Evolutionary conservation across 257 asterid genomes (phyloP).

Genomic region (Phtheirospermum japonicum): DNA sequence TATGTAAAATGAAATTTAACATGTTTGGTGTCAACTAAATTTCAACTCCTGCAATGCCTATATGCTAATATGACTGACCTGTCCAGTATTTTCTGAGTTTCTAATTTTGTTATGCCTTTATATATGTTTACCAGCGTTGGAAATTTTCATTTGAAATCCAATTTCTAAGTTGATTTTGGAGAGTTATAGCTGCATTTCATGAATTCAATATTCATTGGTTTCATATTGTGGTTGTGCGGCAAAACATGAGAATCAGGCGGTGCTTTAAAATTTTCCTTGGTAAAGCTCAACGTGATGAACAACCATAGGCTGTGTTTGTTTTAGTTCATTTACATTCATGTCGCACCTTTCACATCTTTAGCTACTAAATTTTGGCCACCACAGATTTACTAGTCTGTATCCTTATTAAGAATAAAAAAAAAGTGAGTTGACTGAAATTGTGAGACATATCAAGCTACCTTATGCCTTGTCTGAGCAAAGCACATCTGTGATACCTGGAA

Average conservation of each 20-base stretch:
- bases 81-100: constrained; percentile 8
- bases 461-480: constrained; percentile 5
- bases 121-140: background rate
- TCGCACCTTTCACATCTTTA: background rate
- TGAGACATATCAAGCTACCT: background rate
- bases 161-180: background rate
- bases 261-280: constrained; percentile 6
- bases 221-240: background rate
- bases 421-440: background rate
- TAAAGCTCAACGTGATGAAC: constrained; percentile 11
- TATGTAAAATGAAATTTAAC: background rate
- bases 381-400: background rate
- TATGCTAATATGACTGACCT: background rate
- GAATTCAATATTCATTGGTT: background rate
- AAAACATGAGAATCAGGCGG: background rate
- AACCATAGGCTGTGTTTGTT: background rate
- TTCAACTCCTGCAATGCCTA: constrained; percentile 7
- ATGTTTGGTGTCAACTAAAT: background rate
- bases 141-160: constrained; percentile 6
- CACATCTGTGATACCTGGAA: constrained; percentile 6
- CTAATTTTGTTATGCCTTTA: constrained; percentile 1
- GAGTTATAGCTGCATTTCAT: background rate
- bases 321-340: background rate
- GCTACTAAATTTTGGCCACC: constrained; percentile 6
- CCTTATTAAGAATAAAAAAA: constrained; percentile 14